These are phyloP conservation scores for Oryza coarctata DNA, from an alignment of 176 grass and related monocot genomes.

Conservation along the genomic window DNA sequence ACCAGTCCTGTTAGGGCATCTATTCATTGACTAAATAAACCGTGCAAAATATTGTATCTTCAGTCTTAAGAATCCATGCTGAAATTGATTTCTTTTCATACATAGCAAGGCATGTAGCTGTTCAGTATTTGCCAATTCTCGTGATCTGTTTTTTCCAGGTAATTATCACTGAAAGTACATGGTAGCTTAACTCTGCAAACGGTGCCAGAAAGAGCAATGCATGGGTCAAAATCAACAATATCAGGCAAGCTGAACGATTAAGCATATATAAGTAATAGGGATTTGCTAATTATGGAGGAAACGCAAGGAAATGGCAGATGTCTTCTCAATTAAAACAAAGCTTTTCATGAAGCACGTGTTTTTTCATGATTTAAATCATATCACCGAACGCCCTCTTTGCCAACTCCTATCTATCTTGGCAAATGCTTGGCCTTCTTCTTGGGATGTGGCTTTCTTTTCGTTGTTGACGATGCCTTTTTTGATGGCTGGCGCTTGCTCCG, in stretches of 20 bases:
- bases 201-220: too few relatives aligned
- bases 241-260: neutral
- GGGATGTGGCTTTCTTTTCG: constrained; percentile 44
- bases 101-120: too few relatives aligned
- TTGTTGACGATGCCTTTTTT: constrained; percentile 28
- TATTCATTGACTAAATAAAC: too few relatives aligned
- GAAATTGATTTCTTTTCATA: too few relatives aligned
- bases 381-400: neutral
- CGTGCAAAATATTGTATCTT: too few relatives aligned
- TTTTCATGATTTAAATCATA: neutral
- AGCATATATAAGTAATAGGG: neutral
- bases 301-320: constrained; percentile 22
- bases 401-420: neutral
- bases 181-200: too few relatives aligned
- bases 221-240: neutral
- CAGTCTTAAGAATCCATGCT: too few relatives aligned
- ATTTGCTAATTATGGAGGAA: too few relatives aligned
- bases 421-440: constrained; percentile 64
- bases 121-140: too few relatives aligned
- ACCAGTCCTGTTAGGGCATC: neutral
- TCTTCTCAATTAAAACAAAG: neutral
- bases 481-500: constrained; percentile 31
- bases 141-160: too few relatives aligned
- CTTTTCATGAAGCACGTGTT: neutral
- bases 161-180: too few relatives aligned